Conservation (phyloP, 371 early-diverging fungal genomes). For the Circinella umbellata region DNA sequence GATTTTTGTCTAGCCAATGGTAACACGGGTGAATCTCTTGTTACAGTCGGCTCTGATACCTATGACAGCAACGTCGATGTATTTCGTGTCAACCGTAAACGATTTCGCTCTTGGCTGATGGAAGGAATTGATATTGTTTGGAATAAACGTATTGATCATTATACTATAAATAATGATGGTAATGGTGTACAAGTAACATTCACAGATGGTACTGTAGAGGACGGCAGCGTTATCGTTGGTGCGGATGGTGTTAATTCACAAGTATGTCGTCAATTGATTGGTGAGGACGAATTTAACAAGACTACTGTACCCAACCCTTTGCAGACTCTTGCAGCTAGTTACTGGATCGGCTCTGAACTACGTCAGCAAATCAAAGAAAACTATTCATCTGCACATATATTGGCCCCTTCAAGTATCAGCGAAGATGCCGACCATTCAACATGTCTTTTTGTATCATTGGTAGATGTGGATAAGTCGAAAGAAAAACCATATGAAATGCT, state of each 20-base stretch:
- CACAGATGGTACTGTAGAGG: slow-evolving; percentile 29
- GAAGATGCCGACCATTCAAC: neutral
- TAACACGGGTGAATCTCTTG: neutral
- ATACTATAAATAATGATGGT: slow-evolving; percentile 15
- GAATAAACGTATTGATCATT: slow-evolving; percentile 25
- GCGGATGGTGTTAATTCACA: slow-evolving; percentile 33
- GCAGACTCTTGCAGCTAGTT: neutral
- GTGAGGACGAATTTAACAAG: slow-evolving; percentile 16
- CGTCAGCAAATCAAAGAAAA: neutral
- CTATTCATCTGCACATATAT: neutral
- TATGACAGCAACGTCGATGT: too few species aligned
- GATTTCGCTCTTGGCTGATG: slow-evolving; percentile 29
- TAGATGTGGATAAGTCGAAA: neutral
- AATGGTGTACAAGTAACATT: slow-evolving; percentile 32
- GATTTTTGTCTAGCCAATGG: slow-evolving; percentile 21
- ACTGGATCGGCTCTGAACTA: neutral
- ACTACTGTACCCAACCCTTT: slow-evolving; percentile 19
- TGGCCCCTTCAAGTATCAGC: neutral
- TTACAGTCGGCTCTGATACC: neutral
- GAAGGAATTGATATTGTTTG: slow-evolving; percentile 26
- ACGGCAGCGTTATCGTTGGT: slow-evolving; percentile 28
- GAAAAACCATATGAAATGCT: slow-evolving; percentile 6
- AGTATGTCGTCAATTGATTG: slow-evolving; percentile 24
- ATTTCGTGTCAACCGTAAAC: slow-evolving; percentile 31
- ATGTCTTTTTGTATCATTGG: slow-evolving; percentile 2